A percentile compares a stretch with the other conserved stretches of the same genome.
Evolutionary conservation across 345 rosid genomes (phyloP).

Genomic region (Lumnitzera racemosa): DNA sequence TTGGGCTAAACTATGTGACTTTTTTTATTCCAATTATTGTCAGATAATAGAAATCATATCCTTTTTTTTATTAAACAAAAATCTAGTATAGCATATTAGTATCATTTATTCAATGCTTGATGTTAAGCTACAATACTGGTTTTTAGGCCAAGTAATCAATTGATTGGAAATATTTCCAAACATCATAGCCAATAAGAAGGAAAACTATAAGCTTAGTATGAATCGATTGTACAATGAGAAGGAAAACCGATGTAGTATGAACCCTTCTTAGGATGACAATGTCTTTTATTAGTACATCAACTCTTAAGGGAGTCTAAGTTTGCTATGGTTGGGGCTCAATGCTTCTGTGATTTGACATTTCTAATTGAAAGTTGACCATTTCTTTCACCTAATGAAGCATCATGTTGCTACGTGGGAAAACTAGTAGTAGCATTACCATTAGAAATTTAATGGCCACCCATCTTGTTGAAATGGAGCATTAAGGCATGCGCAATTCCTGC

Average conservation of each 20-base stretch:
- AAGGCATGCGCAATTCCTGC: slow-evolving; percentile 80
- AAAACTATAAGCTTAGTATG: too few relatives aligned
- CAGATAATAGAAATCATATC: too few relatives aligned
- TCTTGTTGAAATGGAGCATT: slow-evolving; percentile 59
- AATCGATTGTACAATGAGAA: too few relatives aligned
- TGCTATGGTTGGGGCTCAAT: slow-evolving; percentile 36
- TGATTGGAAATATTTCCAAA: too few relatives aligned
- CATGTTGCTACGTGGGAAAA: slow-evolving; percentile 9
- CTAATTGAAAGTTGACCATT: slow-evolving; percentile 23
- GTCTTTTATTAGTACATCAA: slow-evolving; percentile 49
- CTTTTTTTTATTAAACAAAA: too few relatives aligned
- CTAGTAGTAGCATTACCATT: slow-evolving; percentile 5
- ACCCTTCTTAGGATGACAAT: neutral
- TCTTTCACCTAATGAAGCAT: slow-evolving; percentile 20
- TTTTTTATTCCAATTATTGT: too few relatives aligned
- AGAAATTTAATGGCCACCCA: slow-evolving; percentile 43
- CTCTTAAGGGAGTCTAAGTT: slow-evolving; percentile 59
- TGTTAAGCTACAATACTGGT: too few relatives aligned
- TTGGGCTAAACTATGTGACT: too few relatives aligned
- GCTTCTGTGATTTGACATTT: slow-evolving; percentile 22
- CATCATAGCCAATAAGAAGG: neutral
- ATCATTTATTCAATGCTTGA: too few relatives aligned
- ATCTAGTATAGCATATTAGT: too few relatives aligned
- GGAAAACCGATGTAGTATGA: too few relatives aligned
- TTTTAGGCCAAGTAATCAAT: too few relatives aligned